A percentile compares a stretch with the other conserved stretches of the same genome.
Evolutionary conservation across 2,329 filamentous ascomycete species (phyloP).

Genomic region (Cladosporium oxysporum): DNA sequence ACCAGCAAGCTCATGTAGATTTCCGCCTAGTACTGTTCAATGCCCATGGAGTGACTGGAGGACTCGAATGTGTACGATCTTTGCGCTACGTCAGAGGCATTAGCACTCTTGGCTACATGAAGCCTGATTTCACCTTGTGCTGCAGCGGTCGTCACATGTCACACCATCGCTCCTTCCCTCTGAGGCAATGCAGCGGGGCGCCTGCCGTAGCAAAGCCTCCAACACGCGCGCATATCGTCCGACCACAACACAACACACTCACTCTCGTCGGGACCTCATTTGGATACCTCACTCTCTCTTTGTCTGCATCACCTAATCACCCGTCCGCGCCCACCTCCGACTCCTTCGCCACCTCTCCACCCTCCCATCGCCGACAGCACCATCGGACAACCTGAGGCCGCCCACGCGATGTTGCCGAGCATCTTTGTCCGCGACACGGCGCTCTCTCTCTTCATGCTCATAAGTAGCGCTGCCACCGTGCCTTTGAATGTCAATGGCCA

Average conservation of each 20-base stretch:
- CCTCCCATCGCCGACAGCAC: not conserved
- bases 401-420: not conserved
- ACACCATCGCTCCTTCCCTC: constrained; percentile 8
- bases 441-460: not conserved
- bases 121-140: not conserved
- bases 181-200: constrained; percentile 3
- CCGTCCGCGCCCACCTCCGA: not conserved
- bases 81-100: not conserved
- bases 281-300: not conserved
- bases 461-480: not conserved
- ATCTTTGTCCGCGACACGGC: not conserved
- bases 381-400: not conserved
- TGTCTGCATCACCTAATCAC: not conserved
- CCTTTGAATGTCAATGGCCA: not conserved
- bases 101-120: not conserved
- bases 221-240: not conserved
- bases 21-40: not conserved
- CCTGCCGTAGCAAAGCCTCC: not conserved
- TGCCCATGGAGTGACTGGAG: not conserved
- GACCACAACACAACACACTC: not conserved
- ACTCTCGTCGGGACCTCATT: not conserved
- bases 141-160: not conserved
- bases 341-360: not conserved
- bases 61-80: not conserved
- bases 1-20: not conserved